Conservation (phyloP, 352 stramenopile species). For the Pythium oligandrum region DNA sequence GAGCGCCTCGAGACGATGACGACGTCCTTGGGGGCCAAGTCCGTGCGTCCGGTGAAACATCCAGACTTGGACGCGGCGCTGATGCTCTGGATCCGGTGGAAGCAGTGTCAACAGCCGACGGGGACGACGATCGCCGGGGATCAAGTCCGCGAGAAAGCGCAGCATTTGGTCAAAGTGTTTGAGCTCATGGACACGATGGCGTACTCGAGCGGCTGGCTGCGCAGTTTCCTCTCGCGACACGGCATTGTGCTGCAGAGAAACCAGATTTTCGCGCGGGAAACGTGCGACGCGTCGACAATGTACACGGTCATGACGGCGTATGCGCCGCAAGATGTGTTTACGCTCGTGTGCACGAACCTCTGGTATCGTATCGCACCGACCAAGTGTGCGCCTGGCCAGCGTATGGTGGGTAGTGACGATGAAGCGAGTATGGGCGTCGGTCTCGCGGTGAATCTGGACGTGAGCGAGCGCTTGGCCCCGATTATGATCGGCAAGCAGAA, state of each 20-base stretch:
- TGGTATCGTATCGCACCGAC: conserved; percentile 16
- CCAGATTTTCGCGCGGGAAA: conserved; percentile 12
- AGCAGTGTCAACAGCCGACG: conserved; percentile 20
- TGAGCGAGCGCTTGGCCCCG: conserved; percentile 14
- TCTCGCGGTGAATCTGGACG: conserved; percentile 13
- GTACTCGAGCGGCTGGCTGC: conserved; percentile 65
- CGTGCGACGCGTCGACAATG: neutral
- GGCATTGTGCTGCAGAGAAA: conserved; percentile 33
- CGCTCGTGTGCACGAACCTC: conserved; percentile 13
- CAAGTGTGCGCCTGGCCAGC: conserved; percentile 1
- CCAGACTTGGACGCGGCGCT: conserved; percentile 45
- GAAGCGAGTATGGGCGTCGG: conserved; percentile 13
- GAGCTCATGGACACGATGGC: conserved; percentile 28
- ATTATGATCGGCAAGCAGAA: conserved; percentile 12
- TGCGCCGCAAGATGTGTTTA: conserved; percentile 15
- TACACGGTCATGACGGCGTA: conserved; percentile 8
- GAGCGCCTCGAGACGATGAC: conserved; percentile 36
- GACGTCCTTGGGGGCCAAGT: conserved; percentile 38
- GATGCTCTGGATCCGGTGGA: conserved; percentile 35
- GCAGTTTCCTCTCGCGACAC: conserved; percentile 54
- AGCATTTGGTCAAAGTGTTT: conserved; percentile 32
- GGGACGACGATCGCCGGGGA: conserved; percentile 22
- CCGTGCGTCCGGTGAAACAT: conserved; percentile 38
- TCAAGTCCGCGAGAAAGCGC: conserved; percentile 28
- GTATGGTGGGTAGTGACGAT: neutral